phyloP scores from a whole-genome alignment of 148 eudicot genomes.

The Vaccinium vitisidaea region DNA sequence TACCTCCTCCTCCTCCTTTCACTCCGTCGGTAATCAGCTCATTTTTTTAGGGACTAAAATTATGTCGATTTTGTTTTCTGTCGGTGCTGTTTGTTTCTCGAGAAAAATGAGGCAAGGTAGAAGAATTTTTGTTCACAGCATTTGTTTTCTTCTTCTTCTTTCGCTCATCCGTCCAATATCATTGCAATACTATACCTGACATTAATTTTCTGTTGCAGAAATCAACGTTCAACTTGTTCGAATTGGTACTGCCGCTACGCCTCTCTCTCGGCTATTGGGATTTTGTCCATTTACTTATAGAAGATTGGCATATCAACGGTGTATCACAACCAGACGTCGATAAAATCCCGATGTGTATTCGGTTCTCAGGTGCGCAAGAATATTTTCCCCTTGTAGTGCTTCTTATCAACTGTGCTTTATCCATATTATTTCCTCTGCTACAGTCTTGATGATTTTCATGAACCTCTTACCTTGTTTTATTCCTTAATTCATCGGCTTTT shows the following conservation, averaged over 20 bases:
- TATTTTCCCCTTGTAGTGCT: background rate
- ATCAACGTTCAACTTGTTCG: background rate
- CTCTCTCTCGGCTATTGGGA: background rate
- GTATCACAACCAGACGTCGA: background rate
- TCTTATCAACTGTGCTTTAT: background rate
- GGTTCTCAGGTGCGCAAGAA: slow-evolving; percentile 3
- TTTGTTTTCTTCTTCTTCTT: background rate
- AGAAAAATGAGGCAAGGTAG: background rate
- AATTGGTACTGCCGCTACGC: background rate
- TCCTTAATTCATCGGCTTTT: background rate
- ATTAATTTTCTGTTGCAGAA: background rate
- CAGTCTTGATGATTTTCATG: background rate
- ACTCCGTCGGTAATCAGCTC: background rate
- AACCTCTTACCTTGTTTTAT: background rate
- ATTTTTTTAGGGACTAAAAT: background rate
- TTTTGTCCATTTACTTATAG: background rate
- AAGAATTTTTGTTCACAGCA: background rate
- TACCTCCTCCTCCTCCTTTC: background rate
- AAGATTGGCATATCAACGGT: background rate
- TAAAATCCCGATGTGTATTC: background rate
- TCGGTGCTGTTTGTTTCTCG: background rate
- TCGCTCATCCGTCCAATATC: background rate
- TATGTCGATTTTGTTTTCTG: background rate
- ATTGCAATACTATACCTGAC: too few species aligned
- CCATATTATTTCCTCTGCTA: background rate